Evolutionary conservation across 2,329 filamentous ascomycete genomes (phyloP).

Genomic region (Sordariomycetes sp.): DNA sequence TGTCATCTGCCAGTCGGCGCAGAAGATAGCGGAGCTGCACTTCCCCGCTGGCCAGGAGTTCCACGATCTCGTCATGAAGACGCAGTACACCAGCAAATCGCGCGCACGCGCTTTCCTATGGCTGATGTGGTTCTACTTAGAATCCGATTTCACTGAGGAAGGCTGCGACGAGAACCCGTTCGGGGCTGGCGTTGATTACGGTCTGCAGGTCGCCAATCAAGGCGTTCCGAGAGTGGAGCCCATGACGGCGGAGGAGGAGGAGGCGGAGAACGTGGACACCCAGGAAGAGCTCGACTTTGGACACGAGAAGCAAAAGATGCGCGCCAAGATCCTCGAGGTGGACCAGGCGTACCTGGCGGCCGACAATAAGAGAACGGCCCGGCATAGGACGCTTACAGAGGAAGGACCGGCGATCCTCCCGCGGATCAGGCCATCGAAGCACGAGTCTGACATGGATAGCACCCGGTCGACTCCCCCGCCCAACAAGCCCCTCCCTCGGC

Average conservation of each 20-base stretch:
- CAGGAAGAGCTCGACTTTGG: conserved; percentile 58
- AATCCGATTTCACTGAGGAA: conserved; percentile 85
- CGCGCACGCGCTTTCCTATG: conserved; percentile 84
- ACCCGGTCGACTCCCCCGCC: conserved; percentile 25
- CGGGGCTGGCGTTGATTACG: conserved; percentile 56
- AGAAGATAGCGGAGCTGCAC: conserved; percentile 85
- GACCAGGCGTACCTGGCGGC: conserved; percentile 57
- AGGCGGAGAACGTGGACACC: conserved; percentile 61
- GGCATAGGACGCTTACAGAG: conserved; percentile 27
- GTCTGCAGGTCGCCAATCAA: conserved; percentile 50
- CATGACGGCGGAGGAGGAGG: conserved; percentile 53
- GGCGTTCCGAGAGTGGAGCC: conserved; percentile 54
- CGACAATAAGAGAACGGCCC: conserved; percentile 41
- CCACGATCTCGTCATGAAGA: conserved; percentile 91
- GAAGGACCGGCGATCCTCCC: conserved; percentile 47
- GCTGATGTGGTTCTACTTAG: conserved; percentile 98
- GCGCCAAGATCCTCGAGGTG: conserved; percentile 61
- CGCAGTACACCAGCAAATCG: conserved; percentile 66
- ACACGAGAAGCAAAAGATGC: conserved; percentile 58
- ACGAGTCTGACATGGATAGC: conserved; percentile 34
- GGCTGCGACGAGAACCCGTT: conserved; percentile 87
- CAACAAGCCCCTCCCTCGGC: conserved; percentile 5
- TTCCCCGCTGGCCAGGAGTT: conserved; percentile 81
- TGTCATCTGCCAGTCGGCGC: conserved; percentile 77
- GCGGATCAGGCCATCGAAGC: conserved; percentile 48